Base-by-base conservation (phyloP, 2,329 filamentous ascomycete species). In the Diaporthe vexans region DNA sequence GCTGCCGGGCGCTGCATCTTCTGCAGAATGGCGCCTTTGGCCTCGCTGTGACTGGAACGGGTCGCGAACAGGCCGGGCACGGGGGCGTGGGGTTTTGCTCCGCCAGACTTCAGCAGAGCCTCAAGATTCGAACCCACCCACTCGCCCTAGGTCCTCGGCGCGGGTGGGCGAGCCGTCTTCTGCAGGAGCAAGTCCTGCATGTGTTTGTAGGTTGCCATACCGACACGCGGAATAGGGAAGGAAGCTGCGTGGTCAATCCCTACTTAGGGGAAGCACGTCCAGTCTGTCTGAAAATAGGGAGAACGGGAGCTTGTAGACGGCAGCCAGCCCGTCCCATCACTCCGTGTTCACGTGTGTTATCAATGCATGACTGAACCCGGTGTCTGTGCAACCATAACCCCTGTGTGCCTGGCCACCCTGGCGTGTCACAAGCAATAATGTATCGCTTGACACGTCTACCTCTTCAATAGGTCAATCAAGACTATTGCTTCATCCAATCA, bases 31-130 rank as follows among this genome's bases (percentile, higher is more conserved):
- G 21, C 63, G 48, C 46, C n/a, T 26, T 51, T 40, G 13, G 58
- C 13, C 2, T 35, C 5, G 19, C 17, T 35, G 15, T 24, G 21
- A 9, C 15, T 29, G 48, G 63, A 29, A 40, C 13, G 54, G 63
- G 33, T 33, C 63, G 63, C 61, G 46, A 52, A 67, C 48, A 35
- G 63, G 63, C 48, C 33, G 63, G n/a, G n/a, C 61, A 11, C 11
- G 43, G 3, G 61, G 21, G 43, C 6, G 35, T 35, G 43, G 43
- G 43, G 43, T 48, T 24, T 3, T 37, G 61, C 19, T 52, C 37
- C 29, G 13, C 19, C 29, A 52, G 21, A 52, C 19, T 37, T n/a
- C 13, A 48, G 43, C 43, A 67, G 61, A 67, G 61, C 61, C 61
- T 35, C 61, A 37, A 13, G 35, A 37, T 37, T 37, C 35, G 35